phyloP scores from a whole-genome alignment of 768 basidiomycete genomes.

The Crepidotus variabilis region DNA sequence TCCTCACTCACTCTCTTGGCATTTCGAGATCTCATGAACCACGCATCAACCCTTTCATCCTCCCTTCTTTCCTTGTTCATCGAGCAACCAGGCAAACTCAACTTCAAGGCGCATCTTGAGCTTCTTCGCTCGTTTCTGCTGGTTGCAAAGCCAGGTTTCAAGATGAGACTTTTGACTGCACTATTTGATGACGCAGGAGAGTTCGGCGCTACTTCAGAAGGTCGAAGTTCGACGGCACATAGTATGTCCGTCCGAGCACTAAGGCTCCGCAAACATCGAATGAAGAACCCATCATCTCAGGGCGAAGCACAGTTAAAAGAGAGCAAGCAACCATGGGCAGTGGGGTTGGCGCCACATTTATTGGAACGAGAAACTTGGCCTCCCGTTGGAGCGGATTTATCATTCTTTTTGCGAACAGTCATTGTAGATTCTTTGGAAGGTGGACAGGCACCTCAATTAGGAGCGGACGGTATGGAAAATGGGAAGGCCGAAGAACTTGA shows the following conservation, averaged over 20 bases:
- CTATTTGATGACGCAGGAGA: slow-evolving; percentile 75
- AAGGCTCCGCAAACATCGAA: slow-evolving; percentile 25
- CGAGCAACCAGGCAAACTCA: slow-evolving; percentile 57
- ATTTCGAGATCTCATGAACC: slow-evolving; percentile 55
- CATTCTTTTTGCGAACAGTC: slow-evolving; percentile 79
- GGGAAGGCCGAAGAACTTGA: slow-evolving; percentile 12
- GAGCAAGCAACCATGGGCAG: slow-evolving; percentile 44
- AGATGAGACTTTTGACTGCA: slow-evolving; percentile 60
- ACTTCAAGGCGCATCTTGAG: slow-evolving; percentile 61
- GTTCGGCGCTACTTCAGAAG: slow-evolving; percentile 31
- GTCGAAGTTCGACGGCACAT: slow-evolving; percentile 15
- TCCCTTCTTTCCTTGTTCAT: slow-evolving; percentile 69
- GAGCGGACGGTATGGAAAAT: slow-evolving; percentile 12
- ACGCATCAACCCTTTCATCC: slow-evolving; percentile 60
- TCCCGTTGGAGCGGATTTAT: slow-evolving; percentile 80
- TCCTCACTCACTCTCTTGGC: slow-evolving; percentile 58
- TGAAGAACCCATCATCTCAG: neutral
- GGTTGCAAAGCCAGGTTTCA: slow-evolving; percentile 70
- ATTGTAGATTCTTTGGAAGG: slow-evolving; percentile 75
- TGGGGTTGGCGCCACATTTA: slow-evolving; percentile 74
- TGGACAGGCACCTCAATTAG: slow-evolving; percentile 23
- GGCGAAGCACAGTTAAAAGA: slow-evolving; percentile 11
- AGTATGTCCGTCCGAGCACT: slow-evolving; percentile 30
- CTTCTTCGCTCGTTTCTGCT: slow-evolving; percentile 76
- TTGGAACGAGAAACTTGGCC: slow-evolving; percentile 80